These are phyloP conservation scores for Tylopilus orsonianus DNA, from an alignment of 1,284 basidiomycete species.

Conservation along the genomic window DNA sequence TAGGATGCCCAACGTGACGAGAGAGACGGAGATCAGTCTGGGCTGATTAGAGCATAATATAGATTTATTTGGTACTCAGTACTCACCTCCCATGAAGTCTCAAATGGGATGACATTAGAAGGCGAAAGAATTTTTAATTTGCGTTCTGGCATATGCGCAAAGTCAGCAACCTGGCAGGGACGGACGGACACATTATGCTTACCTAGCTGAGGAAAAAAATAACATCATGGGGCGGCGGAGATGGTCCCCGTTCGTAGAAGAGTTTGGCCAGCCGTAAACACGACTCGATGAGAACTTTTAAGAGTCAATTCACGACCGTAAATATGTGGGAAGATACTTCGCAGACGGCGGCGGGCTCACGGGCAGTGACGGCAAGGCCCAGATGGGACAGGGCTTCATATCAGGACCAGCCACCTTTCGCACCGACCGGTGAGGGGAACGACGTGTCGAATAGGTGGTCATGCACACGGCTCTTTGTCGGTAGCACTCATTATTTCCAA, in stretches of 20 bases:
- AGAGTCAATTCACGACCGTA: not conserved
- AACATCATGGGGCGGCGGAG: not conserved
- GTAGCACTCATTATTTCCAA: slow-evolving; percentile 1
- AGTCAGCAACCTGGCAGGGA: slow-evolving; percentile 14
- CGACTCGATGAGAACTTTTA: not conserved
- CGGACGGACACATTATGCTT: not conserved
- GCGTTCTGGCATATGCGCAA: not conserved
- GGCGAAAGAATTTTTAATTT: slow-evolving; percentile 6
- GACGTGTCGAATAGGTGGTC: slow-evolving; percentile 1
- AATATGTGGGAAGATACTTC: not conserved
- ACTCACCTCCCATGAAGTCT: no score
- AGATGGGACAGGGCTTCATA: slow-evolving; percentile 2
- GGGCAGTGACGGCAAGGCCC: not conserved
- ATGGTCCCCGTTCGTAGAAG: not conserved
- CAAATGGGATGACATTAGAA: not conserved
- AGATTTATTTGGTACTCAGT: slow-evolving; percentile 1
- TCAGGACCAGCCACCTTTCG: not conserved
- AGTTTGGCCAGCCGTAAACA: not conserved
- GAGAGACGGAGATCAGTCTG: slow-evolving; percentile 13
- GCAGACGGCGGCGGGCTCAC: not conserved
- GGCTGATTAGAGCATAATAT: slow-evolving; percentile 4
- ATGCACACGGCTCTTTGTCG: slow-evolving; percentile 14
- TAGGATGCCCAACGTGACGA: not conserved
- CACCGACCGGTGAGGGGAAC: not conserved
- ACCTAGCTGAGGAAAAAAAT: not conserved